Evolutionary conservation across 2,329 filamentous ascomycete genomes (phyloP), one percentile per base, ranked within the genome.

Genomic region (Ascomycota sp.): DNA sequence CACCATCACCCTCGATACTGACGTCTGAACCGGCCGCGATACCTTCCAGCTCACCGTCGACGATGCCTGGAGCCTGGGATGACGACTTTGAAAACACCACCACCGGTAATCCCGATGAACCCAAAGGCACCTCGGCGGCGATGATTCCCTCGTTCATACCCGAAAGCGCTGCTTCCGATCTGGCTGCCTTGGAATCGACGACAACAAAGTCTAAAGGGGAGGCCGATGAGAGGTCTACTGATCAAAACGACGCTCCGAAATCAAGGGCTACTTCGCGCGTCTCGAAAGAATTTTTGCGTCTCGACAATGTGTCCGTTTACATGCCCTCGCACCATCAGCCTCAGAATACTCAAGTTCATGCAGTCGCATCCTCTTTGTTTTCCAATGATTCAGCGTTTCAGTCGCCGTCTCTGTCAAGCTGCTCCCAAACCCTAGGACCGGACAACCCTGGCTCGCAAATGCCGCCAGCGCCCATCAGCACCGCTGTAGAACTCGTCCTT

Each of bases 351-450:
- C 45, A 57, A 15, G 41, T 58, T 6, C 39, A 53, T 4, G 7
- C 25, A 19, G 29, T 46, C 11, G 35, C 39, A 6, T 37, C 42
- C 1, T 40, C 44, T 1, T 46, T 48, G 19, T n/a, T n/a, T n/a
- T n/a, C n/a, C n/a, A n/a, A n/a, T n/a, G n/a, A n/a, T n/a, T n/a
- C n/a, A n/a, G n/a, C n/a, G n/a, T n/a, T 44, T 48, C 41, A 47
- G 21, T 45, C 48, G 10, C 35, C 59, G 23, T 42, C 43, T 0
- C 48, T 42, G 23, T 63, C 59, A 2, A 36, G 54, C 8, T 55
- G 56, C n/a, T 58, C 61, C 0, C 57, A 70, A 40, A 44, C 73
- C 3, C 70, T 70, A 2, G 72, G 70, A 1, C 61, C 70, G 3
- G 19, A 75, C 75, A 8, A 3, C 6, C 21, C 32, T n/a, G 9